A percentile compares a stretch with the other conserved stretches of the same genome.
Conservation (phyloP, 1,139 yeast genomes). For the Hyphopichia wangnamkhiaoensis region DNA sequence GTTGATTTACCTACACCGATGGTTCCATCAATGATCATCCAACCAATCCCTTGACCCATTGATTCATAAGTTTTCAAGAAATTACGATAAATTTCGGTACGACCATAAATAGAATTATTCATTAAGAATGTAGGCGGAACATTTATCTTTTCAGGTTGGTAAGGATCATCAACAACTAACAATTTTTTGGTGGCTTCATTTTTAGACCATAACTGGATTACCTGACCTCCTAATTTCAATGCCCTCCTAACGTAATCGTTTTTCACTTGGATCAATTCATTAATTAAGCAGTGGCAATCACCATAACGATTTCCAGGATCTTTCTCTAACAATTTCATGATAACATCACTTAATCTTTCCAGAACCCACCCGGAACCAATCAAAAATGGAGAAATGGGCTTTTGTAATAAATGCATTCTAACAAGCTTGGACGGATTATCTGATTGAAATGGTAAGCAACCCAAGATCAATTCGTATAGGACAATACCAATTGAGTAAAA, state of each 20-base stretch:
- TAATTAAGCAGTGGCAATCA: slow-evolving; percentile 35
- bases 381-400: slow-evolving; percentile 41
- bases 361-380: slow-evolving; percentile 38
- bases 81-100: slow-evolving; percentile 29
- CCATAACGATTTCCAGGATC: slow-evolving; percentile 44
- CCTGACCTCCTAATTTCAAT: slow-evolving; percentile 8
- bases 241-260: slow-evolving; percentile 18
- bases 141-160: slow-evolving; percentile 2
- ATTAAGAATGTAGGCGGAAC: slow-evolving; percentile 20
- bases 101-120: slow-evolving; percentile 38
- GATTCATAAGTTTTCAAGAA: slow-evolving; percentile 26
- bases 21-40: slow-evolving; percentile 43
- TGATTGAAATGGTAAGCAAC: slow-evolving; percentile 47
- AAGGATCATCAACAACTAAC: neutral
- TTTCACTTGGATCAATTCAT: slow-evolving; percentile 33
- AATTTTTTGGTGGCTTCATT: neutral
- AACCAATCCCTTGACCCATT: slow-evolving; percentile 23
- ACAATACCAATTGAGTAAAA: slow-evolving; percentile 54
- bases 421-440: slow-evolving; percentile 43
- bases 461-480: slow-evolving; percentile 49
- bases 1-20: slow-evolving; percentile 53
- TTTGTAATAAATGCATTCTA: slow-evolving; percentile 43
- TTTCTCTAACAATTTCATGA: slow-evolving; percentile 48
- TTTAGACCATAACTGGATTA: neutral
- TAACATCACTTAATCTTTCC: slow-evolving; percentile 35